A percentile compares a stretch with the other conserved stretches of the same genome.
Evolutionary conservation across 2,329 filamentous ascomycete genomes (phyloP).

Genomic region (Trichoderma breve): DNA sequence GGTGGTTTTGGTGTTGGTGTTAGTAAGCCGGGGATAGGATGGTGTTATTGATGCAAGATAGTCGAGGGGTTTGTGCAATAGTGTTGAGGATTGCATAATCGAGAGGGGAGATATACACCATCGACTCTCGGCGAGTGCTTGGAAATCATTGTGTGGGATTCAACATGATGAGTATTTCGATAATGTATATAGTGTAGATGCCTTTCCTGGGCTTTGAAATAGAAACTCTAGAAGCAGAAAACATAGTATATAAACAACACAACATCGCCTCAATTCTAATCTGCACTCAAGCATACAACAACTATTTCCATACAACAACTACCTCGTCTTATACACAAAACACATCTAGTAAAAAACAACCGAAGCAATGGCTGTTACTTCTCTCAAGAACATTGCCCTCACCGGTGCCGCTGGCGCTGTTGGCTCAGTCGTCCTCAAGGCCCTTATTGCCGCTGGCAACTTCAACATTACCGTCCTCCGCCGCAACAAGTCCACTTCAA

Average conservation of each 20-base stretch:
- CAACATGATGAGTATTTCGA: neutral
- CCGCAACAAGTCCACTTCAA: constrained; percentile 41
- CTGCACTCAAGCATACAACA: neutral
- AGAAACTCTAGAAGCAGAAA: neutral
- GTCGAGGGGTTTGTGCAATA: neutral
- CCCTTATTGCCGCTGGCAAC: constrained; percentile 31
- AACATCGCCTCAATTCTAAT: neutral
- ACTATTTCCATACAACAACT: neutral
- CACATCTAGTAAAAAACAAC: neutral
- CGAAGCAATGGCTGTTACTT: constrained; percentile 29
- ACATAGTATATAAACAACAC: neutral
- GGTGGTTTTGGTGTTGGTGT: neutral
- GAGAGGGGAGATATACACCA: neutral
- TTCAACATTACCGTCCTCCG: constrained; percentile 40
- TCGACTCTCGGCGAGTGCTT: neutral
- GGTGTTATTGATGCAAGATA: neutral
- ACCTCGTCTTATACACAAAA: neutral
- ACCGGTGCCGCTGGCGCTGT: constrained; percentile 39
- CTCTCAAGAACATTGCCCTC: constrained; percentile 39
- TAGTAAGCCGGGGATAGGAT: neutral
- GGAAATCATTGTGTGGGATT: neutral
- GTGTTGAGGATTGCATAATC: neutral
- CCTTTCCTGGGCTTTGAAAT: neutral
- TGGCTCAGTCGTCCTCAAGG: constrained; percentile 33
- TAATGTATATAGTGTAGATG: neutral